Percentiles rank a stretch among this genome's conserved stretches.
Evolutionary conservation across 768 basidiomycete genomes (phyloP).

Genomic region (Terana coerulea): DNA sequence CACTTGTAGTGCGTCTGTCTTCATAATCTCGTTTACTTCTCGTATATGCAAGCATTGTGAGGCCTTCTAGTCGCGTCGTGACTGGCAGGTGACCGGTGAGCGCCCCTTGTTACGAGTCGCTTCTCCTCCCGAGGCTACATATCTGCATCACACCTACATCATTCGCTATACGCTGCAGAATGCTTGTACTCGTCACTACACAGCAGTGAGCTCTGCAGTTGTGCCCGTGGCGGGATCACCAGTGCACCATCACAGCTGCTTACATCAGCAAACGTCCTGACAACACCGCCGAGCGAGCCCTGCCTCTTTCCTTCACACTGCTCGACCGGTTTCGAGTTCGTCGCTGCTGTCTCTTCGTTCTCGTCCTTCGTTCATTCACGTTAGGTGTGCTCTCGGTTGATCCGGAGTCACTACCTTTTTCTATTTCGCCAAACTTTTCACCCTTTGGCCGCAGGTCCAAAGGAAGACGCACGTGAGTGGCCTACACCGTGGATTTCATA

Average conservation of each 20-base stretch:
- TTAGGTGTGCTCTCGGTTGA: conserved; percentile 11
- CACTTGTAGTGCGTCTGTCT: conserved; percentile 1
- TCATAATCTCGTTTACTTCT: background rate
- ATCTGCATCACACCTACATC: no score
- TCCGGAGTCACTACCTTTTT: conserved; percentile 4
- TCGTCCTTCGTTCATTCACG: conserved; percentile 5
- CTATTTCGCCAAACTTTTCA: background rate
- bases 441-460: background rate
- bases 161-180: no score
- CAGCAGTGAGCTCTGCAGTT: no score
- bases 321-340: conserved; percentile 6
- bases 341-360: conserved; percentile 3
- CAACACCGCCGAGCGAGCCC: background rate
- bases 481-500: background rate
- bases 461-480: conserved; percentile 3
- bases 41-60: background rate
- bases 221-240: no score
- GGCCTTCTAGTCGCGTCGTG: no score
- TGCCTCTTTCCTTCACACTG: background rate
- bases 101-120: no score
- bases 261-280: conserved; percentile 14
- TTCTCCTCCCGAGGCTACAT: no score
- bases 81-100: no score
- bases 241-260: conserved; percentile 4
- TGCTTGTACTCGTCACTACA: no score